Base-by-base conservation (phyloP, 1,284 basidiomycete genomes). In the Caloboletus firmus region DNA sequence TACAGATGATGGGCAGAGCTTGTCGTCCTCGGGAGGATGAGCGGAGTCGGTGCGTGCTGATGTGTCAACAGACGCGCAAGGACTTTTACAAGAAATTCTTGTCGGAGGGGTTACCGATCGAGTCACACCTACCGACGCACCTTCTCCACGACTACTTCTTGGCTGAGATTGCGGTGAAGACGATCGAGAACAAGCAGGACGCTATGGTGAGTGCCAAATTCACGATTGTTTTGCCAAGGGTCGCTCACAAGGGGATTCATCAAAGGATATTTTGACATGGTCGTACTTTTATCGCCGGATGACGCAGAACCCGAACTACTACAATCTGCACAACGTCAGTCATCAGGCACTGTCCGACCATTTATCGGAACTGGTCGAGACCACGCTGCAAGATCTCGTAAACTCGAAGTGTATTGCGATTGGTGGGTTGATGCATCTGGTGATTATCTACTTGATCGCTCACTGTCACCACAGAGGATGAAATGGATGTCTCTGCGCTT, bases 71-170 rank as follows among this genome's bases (percentile, higher is more conserved):
- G 68, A 97, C 93, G 3, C 82, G 95, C 46, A 95, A 98, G 72
- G 94, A 97, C 69, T 98, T 96, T 72, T 98, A 97, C 81, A 98
- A 96, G 75, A 99, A 99, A 74, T 98, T 99, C 83, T 74, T 99
- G 57, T 89, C 89, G 17, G 96, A 99, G 72, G 96, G 95, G 15
- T 76, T 99, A n/a, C 97, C 97, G 4, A 95, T 99, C 62, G 96
- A 99, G 71, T 95, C 92, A 0, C 93, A 95, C 68, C 75, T 98
- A 7, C 88, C 93, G 0, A 92, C 89, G 2, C 85, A 90, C 70
- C 81, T 89, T 68, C 77, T 93, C 8, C 95, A 98, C 66, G 97
- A 99, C 72, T 98, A 98, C 72, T 98, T 99, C 85, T 84, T 99
- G 58, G 93, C 96, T 1, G 97, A 99, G 75, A 97, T 99, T 61